phyloP scores from a whole-genome alignment of 441 rosid genomes.

The Lepidium campestre region DNA sequence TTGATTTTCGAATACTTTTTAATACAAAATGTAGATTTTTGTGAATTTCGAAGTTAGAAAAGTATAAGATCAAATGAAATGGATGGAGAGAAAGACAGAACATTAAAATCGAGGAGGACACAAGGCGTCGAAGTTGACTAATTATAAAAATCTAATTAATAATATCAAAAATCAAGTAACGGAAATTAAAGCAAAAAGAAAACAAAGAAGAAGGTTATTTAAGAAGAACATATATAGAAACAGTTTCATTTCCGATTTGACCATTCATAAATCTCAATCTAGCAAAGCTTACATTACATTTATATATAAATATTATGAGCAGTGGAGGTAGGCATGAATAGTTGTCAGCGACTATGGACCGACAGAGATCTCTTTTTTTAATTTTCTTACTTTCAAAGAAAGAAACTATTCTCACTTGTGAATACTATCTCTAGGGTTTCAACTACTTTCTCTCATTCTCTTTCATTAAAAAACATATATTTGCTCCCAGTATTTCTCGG shows the following conservation, averaged over 20 bases:
- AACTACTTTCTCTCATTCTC: too few species aligned
- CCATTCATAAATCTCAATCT: slow-evolving; percentile 20
- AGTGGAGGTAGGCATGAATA: slow-evolving; percentile 19
- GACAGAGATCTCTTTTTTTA: slow-evolving; percentile 12
- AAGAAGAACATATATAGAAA: background rate
- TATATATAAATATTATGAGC: too few species aligned
- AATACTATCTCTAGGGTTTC: too few species aligned
- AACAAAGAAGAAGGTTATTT: slow-evolving; percentile 9
- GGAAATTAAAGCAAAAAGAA: background rate
- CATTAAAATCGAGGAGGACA: slow-evolving; percentile 16
- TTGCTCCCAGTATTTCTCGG: too few species aligned
- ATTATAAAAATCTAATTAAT: background rate
- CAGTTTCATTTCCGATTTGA: slow-evolving; percentile 23
- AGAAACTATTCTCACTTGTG: background rate
- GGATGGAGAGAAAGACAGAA: slow-evolving; percentile 12
- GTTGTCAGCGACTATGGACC: slow-evolving; percentile 18
- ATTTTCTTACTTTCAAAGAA: background rate
- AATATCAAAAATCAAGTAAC: background rate
- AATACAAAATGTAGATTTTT: too few species aligned
- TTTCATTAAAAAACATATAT: too few species aligned
- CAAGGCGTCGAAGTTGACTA: slow-evolving; percentile 26
- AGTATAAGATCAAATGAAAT: background rate
- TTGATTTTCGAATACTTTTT: too few species aligned
- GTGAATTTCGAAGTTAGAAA: background rate
- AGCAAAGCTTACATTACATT: slow-evolving; percentile 11